Base-by-base conservation (phyloP, 2,329 filamentous ascomycete species). In the Hypoxylon sp. region DNA sequence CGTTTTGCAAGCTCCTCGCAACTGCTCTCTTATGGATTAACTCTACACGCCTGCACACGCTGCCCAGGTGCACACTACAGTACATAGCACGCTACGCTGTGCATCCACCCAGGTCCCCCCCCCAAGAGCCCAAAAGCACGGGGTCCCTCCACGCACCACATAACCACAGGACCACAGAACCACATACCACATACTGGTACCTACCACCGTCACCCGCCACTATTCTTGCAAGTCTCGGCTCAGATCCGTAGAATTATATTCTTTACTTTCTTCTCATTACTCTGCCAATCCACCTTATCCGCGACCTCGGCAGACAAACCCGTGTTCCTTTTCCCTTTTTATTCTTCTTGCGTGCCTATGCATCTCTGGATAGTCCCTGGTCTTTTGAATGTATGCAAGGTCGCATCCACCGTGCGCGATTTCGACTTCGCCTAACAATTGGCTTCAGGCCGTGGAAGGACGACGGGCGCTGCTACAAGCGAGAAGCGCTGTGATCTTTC, bases 301-400 rank as follows among this genome's bases (percentile, higher is more conserved):
- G 32, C 28, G 44, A 54, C 38, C 38, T 59, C 51, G 62, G 58
- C 48, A 53, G 48, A 38, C 30, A 50, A 54, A 22, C 63, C 32
- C 22, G 20, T 11, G 50, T 56, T 6, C 56, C 48, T 33, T 12
- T 48, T 52, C 32, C 51, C n/a, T 16, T 53, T 50, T 26, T 52
- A 26, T 32, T 32, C 18, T 53, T 38, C 7, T 53, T 58, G 53
- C 48, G 26, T 56, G 46, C 56, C 46, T 63, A 67, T 68, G 57
- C 62, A 57, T 63, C 55, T 64, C 65, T 68, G 61, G 62, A 66
- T 70, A 66, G 44, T 63, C 22, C 46, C 49, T 60, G 44, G 58
- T 65, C 57, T 68, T 69, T 70, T 70, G 69, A 71, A 72, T 72
- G 70, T 70, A 61, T 70, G 62, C 68, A 68, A 57, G 55, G 69